Percentiles rank a stretch among this genome's conserved stretches.
Evolutionary conservation across 208 protist species (phyloP).

Genomic region (Endotrypanum monterogeii): DNA sequence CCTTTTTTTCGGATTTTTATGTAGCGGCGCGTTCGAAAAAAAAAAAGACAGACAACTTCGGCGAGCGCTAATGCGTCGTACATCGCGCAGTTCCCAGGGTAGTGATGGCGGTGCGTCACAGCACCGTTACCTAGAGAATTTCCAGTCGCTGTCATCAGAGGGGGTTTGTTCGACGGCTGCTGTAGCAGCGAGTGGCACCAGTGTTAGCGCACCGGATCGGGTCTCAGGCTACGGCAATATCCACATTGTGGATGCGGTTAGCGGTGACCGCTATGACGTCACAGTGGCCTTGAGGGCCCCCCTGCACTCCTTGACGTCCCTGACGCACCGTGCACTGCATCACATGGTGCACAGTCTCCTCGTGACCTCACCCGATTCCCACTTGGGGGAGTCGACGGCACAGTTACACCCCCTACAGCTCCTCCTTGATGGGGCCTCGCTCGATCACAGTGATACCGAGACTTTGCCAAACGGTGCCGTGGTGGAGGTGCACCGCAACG

Average conservation of each 20-base stretch:
- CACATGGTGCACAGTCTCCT: conserved; percentile 17
- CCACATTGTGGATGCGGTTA: conserved; percentile 14
- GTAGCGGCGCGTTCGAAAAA: neutral
- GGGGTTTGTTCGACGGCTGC: neutral
- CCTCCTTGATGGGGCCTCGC: conserved; percentile 19
- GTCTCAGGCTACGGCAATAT: conserved; percentile 13
- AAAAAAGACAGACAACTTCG: neutral
- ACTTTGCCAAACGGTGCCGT: conserved; percentile 23
- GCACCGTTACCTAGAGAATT: neutral
- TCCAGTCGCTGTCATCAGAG: neutral
- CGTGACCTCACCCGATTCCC: neutral
- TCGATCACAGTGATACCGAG: conserved; percentile 18
- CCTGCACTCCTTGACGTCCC: conserved; percentile 12
- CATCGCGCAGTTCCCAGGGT: neutral
- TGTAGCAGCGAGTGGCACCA: neutral
- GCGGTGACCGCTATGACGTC: conserved; percentile 22
- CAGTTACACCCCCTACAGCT: conserved; percentile 14
- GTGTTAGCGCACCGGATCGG: neutral
- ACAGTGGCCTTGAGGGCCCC: conserved; percentile 16
- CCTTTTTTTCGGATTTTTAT: neutral
- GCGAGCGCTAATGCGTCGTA: neutral
- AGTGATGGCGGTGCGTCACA: neutral
- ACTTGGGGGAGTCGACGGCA: neutral
- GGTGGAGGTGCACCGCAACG: conserved; percentile 15
- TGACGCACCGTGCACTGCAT: conserved; percentile 24